These are phyloP conservation scores for Macadamia integrifolia DNA, from an alignment of 164 flowering plant species.

Conservation along the genomic window DNA sequence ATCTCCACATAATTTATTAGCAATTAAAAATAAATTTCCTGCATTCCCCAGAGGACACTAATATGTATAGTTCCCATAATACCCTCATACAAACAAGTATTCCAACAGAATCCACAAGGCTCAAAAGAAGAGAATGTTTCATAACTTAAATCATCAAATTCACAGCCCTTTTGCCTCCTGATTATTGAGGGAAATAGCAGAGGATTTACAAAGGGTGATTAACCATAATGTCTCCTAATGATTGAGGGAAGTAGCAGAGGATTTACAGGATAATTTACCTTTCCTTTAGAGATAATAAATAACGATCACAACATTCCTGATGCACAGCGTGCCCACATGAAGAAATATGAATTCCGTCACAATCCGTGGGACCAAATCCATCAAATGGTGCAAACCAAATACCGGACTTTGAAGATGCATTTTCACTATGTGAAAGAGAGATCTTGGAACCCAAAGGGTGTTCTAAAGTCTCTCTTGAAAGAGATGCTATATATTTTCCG, in stretches of 20 bases:
- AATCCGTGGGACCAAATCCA: constrained; percentile 66
- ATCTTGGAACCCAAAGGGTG: constrained; percentile 33
- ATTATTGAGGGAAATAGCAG: too few species aligned
- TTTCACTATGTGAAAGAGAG: constrained; percentile 14
- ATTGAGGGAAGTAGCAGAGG: background rate
- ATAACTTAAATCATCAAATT: too few species aligned
- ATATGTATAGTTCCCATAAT: too few species aligned
- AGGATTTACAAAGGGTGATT: too few species aligned
- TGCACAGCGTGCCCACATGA: constrained; percentile 99
- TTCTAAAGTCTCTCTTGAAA: constrained; percentile 36
- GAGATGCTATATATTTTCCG: constrained; percentile 49
- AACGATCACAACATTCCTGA: constrained; percentile 85
- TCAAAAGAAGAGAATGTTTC: too few species aligned
- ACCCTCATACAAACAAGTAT: too few species aligned
- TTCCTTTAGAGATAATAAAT: constrained; percentile 71
- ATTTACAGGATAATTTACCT: constrained; percentile 37
- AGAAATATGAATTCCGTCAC: constrained; percentile 84
- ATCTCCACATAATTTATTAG: too few species aligned
- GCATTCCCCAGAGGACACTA: too few species aligned
- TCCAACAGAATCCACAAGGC: background rate
- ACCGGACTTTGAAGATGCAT: constrained; percentile 18
- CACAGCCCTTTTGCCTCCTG: too few species aligned
- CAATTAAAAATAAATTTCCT: too few species aligned
- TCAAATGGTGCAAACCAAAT: constrained; percentile 33
- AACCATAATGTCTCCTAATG: background rate